Conservation (phyloP, 1,139 yeast species). For the Yarrowia galli region DNA sequence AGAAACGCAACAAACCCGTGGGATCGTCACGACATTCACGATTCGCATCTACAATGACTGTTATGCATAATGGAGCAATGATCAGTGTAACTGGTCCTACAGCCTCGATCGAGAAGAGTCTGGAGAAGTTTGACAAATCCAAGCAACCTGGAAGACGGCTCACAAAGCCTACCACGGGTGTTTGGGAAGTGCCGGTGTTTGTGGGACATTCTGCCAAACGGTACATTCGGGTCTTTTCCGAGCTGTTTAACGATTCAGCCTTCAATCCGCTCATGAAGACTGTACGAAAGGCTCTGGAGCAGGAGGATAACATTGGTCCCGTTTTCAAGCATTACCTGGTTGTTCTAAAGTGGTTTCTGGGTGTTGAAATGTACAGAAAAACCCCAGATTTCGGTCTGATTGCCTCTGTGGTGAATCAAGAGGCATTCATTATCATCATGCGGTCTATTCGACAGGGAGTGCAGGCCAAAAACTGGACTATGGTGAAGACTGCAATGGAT, state of each 20-base stretch:
- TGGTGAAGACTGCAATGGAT: conserved; percentile 71
- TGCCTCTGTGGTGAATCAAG: conserved; percentile 71
- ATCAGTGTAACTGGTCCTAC: conserved; percentile 35
- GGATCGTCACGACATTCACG: conserved; percentile 82
- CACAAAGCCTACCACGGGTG: neutral
- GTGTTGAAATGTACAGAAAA: conserved; percentile 45
- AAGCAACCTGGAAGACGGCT: conserved; percentile 16
- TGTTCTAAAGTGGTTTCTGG: conserved; percentile 75
- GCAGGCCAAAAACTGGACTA: conserved; percentile 47
- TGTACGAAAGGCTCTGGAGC: conserved; percentile 60
- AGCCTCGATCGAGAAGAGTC: conserved; percentile 13
- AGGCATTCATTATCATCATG: conserved; percentile 66
- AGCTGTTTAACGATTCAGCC: conserved; percentile 73
- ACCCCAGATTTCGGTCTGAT: conserved; percentile 64
- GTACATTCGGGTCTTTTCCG: conserved; percentile 57
- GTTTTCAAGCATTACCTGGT: conserved; percentile 62
- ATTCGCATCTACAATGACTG: conserved; percentile 47
- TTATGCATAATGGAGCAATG: conserved; percentile 38
- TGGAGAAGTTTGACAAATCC: conserved; percentile 19
- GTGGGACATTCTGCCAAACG: conserved; percentile 52
- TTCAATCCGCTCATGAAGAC: conserved; percentile 70
- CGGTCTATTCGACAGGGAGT: conserved; percentile 63
- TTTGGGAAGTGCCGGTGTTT: conserved; percentile 44
- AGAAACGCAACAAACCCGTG: conserved; percentile 58
- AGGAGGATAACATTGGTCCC: conserved; percentile 51